phyloP scores from a whole-genome alignment of 2,329 filamentous ascomycete genomes.

The Didymella glomerata region DNA sequence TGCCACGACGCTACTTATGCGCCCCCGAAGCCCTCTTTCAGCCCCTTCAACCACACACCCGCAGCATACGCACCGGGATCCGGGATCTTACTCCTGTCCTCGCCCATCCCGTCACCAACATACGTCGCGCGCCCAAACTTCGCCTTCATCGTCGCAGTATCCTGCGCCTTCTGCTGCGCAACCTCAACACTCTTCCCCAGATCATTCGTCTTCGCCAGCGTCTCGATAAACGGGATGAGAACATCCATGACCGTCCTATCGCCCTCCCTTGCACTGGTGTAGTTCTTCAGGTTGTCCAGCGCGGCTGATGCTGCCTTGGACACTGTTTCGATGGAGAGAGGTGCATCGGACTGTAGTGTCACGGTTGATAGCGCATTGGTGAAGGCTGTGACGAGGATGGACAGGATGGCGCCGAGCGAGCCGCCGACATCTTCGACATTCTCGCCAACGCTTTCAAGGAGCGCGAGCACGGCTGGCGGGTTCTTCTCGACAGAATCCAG shows the following conservation, averaged over 20 bases:
- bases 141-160: slow-evolving; percentile 89
- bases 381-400: slow-evolving; percentile 89
- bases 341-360: slow-evolving; percentile 31
- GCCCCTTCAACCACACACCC: slow-evolving; percentile 79
- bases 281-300: slow-evolving; percentile 61
- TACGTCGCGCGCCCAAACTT: slow-evolving; percentile 85
- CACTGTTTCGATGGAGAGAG: slow-evolving; percentile 49
- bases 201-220: slow-evolving; percentile 69
- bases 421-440: slow-evolving; percentile 77
- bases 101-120: slow-evolving; percentile 71
- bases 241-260: slow-evolving; percentile 93
- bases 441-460: slow-evolving; percentile 66
- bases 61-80: slow-evolving; percentile 80
- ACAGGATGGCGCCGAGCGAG: slow-evolving; percentile 76
- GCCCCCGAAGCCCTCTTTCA: slow-evolving; percentile 32
- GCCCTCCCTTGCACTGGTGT: slow-evolving; percentile 86
- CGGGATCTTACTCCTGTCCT: slow-evolving; percentile 61
- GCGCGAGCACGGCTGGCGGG: slow-evolving; percentile 59
- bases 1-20: neutral
- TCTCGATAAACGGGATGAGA: slow-evolving; percentile 83
- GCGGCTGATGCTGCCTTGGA: slow-evolving; percentile 56
- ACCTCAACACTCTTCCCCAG: slow-evolving; percentile 76
- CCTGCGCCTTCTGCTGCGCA: slow-evolving; percentile 76
- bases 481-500: slow-evolving; percentile 65
- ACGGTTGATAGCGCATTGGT: slow-evolving; percentile 51